phyloP scores from a whole-genome alignment of 73 alveolate genomes.

The Uronychia binucleata region DNA sequence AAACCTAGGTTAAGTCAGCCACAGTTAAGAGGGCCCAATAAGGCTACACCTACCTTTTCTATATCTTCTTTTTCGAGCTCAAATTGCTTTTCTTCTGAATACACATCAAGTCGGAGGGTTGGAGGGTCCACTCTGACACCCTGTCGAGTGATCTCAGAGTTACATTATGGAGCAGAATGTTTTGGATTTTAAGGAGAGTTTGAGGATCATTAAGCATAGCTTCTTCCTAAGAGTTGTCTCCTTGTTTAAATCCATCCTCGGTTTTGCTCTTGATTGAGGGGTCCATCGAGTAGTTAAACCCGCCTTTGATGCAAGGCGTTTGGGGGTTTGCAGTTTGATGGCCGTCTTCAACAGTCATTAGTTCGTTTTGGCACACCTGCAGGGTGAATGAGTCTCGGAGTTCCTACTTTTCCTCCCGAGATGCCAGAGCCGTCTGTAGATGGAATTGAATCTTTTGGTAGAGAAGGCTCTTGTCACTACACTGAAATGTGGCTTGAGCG shows the following conservation, averaged over 20 bases:
- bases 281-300: not conserved
- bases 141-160: not conserved
- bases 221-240: not conserved
- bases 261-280: not conserved
- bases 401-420: too few species aligned
- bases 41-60: conserved; percentile 29
- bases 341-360: not conserved
- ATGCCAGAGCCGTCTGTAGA: too few species aligned
- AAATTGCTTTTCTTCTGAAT: conserved; percentile 32
- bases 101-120: conserved; percentile 20
- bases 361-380: too few species aligned
- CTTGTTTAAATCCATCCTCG: not conserved
- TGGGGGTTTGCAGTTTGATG: not conserved
- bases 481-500: not conserved
- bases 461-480: not conserved
- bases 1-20: conserved; percentile 37
- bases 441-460: not conserved
- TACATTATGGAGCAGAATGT: not conserved
- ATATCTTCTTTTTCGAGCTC: conserved; percentile 27
- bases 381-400: too few species aligned
- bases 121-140: conserved; percentile 16
- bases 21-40: not conserved
- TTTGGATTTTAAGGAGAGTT: not conserved
- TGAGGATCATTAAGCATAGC: conserved; percentile 4
- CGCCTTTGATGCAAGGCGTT: not conserved